Evolutionary conservation across 768 basidiomycete genomes (phyloP).

Genomic region (Podaxis sp.): DNA sequence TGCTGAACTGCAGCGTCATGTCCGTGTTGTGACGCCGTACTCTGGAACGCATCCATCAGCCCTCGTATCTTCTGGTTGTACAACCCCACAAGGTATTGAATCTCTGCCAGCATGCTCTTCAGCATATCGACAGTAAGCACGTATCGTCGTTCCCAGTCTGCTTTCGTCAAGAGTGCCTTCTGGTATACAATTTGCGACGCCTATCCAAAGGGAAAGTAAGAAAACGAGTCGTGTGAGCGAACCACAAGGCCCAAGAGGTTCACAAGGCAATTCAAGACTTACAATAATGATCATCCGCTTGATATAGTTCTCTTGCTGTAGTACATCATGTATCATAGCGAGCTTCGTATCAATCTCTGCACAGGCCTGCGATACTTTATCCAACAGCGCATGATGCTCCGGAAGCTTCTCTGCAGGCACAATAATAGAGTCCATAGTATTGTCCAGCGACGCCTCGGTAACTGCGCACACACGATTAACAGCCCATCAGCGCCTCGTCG

Average conservation of each 20-base stretch:
- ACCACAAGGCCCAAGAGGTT: not conserved
- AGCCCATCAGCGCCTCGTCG: not conserved
- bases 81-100: constrained; percentile 14
- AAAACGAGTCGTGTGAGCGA: not conserved
- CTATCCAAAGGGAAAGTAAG: not conserved
- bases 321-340: constrained; percentile 16
- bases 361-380: constrained; percentile 15
- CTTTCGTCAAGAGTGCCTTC: constrained; percentile 11
- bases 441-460: constrained; percentile 8
- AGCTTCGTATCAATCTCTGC: constrained; percentile 15
- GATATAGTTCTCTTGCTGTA: constrained; percentile 15
- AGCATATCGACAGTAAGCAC: constrained; percentile 15
- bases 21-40: constrained; percentile 7
- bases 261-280: not conserved
- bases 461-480: not conserved
- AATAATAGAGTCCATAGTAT: constrained; percentile 14
- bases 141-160: constrained; percentile 16
- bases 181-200: constrained; percentile 16
- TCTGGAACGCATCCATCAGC: constrained; percentile 15
- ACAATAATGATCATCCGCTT: constrained; percentile 16
- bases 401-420: constrained; percentile 14
- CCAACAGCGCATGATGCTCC: constrained; percentile 15
- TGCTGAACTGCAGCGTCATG: constrained; percentile 16
- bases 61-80: constrained; percentile 14
- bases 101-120: constrained; percentile 13